Conservation (phyloP, 331 rosid genomes). For the Acacia concinna region DNA sequence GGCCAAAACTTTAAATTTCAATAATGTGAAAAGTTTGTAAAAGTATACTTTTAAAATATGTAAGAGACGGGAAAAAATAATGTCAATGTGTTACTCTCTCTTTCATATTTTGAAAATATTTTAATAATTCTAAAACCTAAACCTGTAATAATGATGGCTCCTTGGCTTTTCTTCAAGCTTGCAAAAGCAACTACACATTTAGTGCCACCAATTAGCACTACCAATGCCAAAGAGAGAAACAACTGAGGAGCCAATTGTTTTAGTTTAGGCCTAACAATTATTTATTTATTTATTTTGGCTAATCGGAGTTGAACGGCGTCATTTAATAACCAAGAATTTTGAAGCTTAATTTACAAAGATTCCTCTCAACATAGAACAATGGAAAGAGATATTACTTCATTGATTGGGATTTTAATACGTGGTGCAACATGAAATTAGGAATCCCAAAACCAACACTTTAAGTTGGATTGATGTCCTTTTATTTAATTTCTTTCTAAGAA, state of each 20-base stretch:
- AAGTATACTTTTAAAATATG: neutral
- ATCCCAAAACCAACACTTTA: neutral
- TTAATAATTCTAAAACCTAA: neutral
- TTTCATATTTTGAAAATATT: neutral
- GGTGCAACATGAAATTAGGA: neutral
- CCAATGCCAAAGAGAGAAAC: neutral
- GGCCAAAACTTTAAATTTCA: conserved; percentile 25
- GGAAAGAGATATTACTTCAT: neutral
- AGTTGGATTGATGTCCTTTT: neutral
- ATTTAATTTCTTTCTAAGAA: too few species aligned
- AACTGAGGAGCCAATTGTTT: neutral
- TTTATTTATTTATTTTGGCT: neutral
- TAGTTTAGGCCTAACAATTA: neutral
- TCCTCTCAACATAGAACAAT: neutral
- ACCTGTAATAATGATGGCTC: conserved; percentile 17
- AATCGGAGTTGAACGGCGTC: neutral
- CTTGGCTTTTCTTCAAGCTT: conserved; percentile 30
- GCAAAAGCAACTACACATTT: conserved; percentile 39
- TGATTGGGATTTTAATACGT: neutral
- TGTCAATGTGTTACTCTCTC: neutral
- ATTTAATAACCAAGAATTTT: neutral
- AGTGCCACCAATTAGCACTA: conserved; percentile 38
- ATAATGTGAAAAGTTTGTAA: neutral
- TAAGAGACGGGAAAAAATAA: neutral
- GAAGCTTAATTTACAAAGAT: neutral